A percentile compares a stretch with the other conserved stretches of the same genome.
These are phyloP conservation scores for Piper betle DNA, from an alignment of 164 flowering plant genomes.

Conservation along the genomic window DNA sequence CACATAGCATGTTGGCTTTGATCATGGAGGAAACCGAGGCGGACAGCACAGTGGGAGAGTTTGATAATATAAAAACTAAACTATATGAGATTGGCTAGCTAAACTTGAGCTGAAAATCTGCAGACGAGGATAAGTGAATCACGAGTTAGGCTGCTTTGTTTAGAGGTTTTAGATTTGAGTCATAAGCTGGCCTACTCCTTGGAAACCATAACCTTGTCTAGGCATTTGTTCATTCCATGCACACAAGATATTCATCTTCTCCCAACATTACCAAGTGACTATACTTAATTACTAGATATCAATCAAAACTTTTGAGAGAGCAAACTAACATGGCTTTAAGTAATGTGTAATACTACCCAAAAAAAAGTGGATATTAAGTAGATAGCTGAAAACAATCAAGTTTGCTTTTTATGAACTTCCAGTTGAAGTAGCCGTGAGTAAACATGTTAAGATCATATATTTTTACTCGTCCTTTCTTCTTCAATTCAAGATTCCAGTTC, in stretches of 20 bases:
- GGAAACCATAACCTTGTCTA: background rate
- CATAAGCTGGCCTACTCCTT: constrained; percentile 1
- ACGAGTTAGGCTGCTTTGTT: background rate
- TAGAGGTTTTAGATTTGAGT: background rate
- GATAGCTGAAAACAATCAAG: no score
- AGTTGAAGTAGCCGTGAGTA: no score
- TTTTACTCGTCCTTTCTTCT: no score
- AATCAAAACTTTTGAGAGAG: no score
- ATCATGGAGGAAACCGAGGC: background rate
- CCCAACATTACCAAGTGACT: background rate
- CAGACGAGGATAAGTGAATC: constrained; percentile 4
- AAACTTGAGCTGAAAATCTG: constrained; percentile 3
- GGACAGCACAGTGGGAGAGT: background rate
- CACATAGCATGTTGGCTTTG: background rate
- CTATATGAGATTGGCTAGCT: constrained; percentile 3
- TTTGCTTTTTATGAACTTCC: no score
- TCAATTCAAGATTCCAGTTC: no score
- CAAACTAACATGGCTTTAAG: no score
- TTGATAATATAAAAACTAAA: no score
- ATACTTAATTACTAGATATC: no score
- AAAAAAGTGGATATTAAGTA: no score
- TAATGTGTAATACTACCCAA: no score
- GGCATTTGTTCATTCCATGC: constrained; percentile 4
- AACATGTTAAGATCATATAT: no score
- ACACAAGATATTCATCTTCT: background rate